phyloP scores from a whole-genome alignment of 2,329 filamentous ascomycete species.

The Penicillium sp. region DNA sequence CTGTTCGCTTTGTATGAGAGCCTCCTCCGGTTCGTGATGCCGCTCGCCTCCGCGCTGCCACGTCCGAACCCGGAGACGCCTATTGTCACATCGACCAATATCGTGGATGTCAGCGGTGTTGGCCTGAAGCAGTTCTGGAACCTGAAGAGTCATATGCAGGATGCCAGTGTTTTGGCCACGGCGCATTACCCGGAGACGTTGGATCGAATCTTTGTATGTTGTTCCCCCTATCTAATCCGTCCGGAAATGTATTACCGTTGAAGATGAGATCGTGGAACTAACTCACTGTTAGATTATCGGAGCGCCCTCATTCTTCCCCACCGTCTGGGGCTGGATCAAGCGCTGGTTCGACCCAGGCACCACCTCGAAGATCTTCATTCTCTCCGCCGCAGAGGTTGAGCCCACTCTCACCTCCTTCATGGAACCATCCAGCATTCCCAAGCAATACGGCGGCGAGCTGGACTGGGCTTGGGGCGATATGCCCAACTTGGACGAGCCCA shows the following conservation, averaged over 20 bases:
- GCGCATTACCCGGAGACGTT: constrained; percentile 94
- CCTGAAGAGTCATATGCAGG: constrained; percentile 88
- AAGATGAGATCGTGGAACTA: not conserved
- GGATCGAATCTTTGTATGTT: constrained; percentile 68
- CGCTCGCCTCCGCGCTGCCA: constrained; percentile 75
- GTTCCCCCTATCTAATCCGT: not conserved
- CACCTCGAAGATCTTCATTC: constrained; percentile 93
- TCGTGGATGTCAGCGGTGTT: constrained; percentile 86
- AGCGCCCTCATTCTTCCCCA: constrained; percentile 85
- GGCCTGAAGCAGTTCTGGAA: constrained; percentile 96
- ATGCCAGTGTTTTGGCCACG: constrained; percentile 81
- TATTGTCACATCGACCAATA: constrained; percentile 89
- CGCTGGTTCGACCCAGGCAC: constrained; percentile 94
- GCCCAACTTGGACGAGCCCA: constrained; percentile 63
- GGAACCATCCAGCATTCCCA: constrained; percentile 77
- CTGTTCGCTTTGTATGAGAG: constrained; percentile 94
- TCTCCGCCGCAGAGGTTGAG: constrained; percentile 68
- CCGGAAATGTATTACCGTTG: too few species aligned
- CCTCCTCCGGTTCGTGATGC: constrained; percentile 80
- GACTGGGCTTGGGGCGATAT: constrained; percentile 77
- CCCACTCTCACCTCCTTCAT: constrained; percentile 78
- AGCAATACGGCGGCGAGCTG: constrained; percentile 82
- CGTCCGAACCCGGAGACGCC: constrained; percentile 75
- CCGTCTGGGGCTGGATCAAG: constrained; percentile 90
- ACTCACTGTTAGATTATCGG: constrained; percentile 65